Percentiles rank a stretch among this genome's conserved stretches.
phyloP scores from a whole-genome alignment of 306 rosid species.

The Fagus sylvatica region DNA sequence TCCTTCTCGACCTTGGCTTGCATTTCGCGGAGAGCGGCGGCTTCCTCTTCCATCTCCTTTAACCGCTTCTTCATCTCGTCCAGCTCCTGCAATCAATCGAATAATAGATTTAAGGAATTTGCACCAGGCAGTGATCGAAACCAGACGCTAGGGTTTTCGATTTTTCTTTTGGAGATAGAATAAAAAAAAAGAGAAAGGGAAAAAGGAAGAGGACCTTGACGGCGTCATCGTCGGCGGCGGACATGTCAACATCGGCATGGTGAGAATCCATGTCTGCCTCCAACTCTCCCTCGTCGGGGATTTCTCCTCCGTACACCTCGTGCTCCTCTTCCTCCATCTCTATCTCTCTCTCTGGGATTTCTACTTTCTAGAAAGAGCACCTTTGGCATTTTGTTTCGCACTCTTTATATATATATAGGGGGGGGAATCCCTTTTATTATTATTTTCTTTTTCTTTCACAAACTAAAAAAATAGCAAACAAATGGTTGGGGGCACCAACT shows the following conservation, averaged over 20 bases:
- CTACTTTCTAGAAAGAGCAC: neutral
- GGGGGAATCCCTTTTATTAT: no score
- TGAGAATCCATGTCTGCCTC: no score
- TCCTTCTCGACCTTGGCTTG: constrained; percentile 97
- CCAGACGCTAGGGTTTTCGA: constrained; percentile 5
- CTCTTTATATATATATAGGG: constrained; percentile 23
- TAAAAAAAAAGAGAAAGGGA: neutral
- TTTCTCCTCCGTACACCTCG: constrained; percentile 95
- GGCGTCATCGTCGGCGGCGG: constrained; percentile 73
- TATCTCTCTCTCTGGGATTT: neutral
- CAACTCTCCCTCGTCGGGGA: constrained; percentile 81
- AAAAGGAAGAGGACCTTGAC: constrained; percentile 51
- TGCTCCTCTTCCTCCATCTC: constrained; percentile 90
- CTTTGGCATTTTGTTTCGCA: neutral
- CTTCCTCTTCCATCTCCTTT: constrained; percentile 96
- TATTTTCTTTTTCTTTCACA: no score
- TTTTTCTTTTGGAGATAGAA: neutral
- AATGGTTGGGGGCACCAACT: no score
- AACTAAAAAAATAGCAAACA: no score
- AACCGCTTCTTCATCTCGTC: constrained; percentile 91
- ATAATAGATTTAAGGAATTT: no score
- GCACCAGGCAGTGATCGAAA: neutral
- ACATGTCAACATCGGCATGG: no score
- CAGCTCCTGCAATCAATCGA: constrained; percentile 47
- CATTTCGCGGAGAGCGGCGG: constrained; percentile 96